A percentile compares a stretch with the other conserved stretches of the same genome.
Evolutionary conservation across 192 early-diverging fungal genomes (phyloP).

Genomic region (Backusella mclennaniae): DNA sequence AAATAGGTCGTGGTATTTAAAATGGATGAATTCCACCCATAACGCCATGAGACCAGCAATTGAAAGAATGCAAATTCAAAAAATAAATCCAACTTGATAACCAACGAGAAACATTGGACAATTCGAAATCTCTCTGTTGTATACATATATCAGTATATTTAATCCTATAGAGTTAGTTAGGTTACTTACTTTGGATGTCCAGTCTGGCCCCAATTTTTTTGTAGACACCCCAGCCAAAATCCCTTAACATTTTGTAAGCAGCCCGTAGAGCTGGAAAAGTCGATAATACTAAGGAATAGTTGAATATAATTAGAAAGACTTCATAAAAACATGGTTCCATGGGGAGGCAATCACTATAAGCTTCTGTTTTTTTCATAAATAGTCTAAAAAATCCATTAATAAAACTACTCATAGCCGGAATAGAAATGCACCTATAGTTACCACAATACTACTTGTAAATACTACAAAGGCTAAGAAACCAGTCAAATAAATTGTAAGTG

Average conservation of each 20-base stretch:
- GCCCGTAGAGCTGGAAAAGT: not conserved
- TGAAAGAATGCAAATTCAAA: not conserved
- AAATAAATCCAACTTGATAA: not conserved
- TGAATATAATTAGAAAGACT: not conserved
- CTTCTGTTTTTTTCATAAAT: not conserved
- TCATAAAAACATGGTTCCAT: no score
- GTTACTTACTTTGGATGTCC: not conserved
- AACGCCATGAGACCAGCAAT: rapidly evolving
- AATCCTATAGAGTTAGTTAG: not conserved
- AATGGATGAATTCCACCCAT: not conserved
- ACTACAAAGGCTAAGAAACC: not conserved
- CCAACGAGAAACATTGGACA: not conserved
- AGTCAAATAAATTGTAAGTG: not conserved
- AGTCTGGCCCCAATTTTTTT: not conserved
- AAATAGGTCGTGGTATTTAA: not conserved
- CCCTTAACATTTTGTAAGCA: not conserved
- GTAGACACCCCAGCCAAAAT: not conserved
- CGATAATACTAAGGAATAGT: not conserved
- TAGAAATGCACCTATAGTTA: not conserved
- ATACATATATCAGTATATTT: not conserved
- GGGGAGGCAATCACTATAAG: no score
- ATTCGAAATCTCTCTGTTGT: not conserved
- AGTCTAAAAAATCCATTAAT: not conserved
- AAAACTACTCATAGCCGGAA: not conserved
- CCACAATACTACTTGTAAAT: not conserved